Base-by-base conservation (phyloP, 78 protist species). In the Acrasis kona region DNA sequence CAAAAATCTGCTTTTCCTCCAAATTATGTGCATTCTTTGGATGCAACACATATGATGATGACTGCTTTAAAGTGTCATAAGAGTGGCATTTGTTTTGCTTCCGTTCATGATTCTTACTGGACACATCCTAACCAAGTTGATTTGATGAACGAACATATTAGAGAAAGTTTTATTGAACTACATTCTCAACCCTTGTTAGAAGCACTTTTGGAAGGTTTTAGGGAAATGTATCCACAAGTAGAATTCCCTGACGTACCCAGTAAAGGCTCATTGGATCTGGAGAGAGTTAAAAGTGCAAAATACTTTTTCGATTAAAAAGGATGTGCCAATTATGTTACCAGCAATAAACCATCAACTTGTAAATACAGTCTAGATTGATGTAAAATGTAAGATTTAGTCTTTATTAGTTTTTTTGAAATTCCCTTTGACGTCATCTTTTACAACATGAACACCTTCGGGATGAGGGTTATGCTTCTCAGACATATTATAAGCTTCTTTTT, bases 21-120 rank as follows among this genome's bases (percentile, higher is more conserved):
- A 0, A 95, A 95, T 77, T 93, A 73, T 70, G 81, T 95, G 65
- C 98, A 95, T 82, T 87, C 94, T 2, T 75, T 93, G 36, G 98
- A 95, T 80, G 67, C 93, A 35, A 82, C 96, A 8, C 98, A 95
- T 72, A 84, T 93, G 95, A 78, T 90, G 31, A 31, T 88, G 68
- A 93, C 97, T 0, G 95, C 97, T 27, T 0, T 7, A 7, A 38
- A 0, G 5, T 39, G 61, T 65, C 8, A 19, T 10, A 9, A 35
- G 10, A 7, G 31, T n/a, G 83, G 77, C 3, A 7, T 76, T 0
- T 8, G 76, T 8, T 93, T 86, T 37, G 96, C 95, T n/a, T 77
- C 93, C 0, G 97, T 95, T 28, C 98, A 95, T 79, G 98, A 95
- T 74, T 71, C 85, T 9, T 95, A 31, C 87, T 95, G 98, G 98